These are phyloP conservation scores for Sordariomycetes sp. DNA, from an alignment of 2,329 filamentous ascomycete genomes.

Conservation along the genomic window DNA sequence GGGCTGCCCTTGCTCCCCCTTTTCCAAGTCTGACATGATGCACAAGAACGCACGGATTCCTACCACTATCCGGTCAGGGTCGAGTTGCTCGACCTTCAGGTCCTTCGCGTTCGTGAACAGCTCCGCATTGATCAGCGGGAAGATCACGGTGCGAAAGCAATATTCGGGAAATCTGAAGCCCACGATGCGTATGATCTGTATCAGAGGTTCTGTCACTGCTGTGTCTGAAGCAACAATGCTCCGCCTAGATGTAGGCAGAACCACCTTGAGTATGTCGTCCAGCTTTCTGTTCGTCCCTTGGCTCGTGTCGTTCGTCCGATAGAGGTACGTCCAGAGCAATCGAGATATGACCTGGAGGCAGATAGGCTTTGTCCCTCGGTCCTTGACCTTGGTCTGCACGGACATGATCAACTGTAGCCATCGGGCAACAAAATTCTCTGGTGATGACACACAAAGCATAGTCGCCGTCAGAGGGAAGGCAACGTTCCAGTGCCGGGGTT, in stretches of 20 bases:
- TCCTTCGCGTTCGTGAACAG: slow-evolving; percentile 71
- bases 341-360: slow-evolving; percentile 86
- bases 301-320: slow-evolving; percentile 66
- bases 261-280: slow-evolving; percentile 79
- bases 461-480: slow-evolving; percentile 84
- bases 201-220: slow-evolving; percentile 77
- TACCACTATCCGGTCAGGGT: slow-evolving; percentile 95
- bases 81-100: slow-evolving; percentile 80
- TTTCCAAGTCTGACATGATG: slow-evolving; percentile 89
- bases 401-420: slow-evolving; percentile 78
- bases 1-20: slow-evolving; percentile 64
- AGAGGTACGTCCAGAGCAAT: slow-evolving; percentile 89
- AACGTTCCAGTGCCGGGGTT: slow-evolving; percentile 84
- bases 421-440: slow-evolving; percentile 73
- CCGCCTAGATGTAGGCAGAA: slow-evolving; percentile 68
- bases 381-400: slow-evolving; percentile 74
- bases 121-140: slow-evolving; percentile 87
- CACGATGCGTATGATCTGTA: slow-evolving; percentile 89
- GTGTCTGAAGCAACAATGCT: slow-evolving; percentile 76
- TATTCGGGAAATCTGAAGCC: slow-evolving; percentile 90
- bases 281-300: slow-evolving; percentile 66
- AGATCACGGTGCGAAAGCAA: slow-evolving; percentile 88
- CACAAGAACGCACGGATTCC: slow-evolving; percentile 89
- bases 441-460: slow-evolving; percentile 78
- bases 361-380: slow-evolving; percentile 66